Base-by-base conservation (phyloP, 345 rosid species). In the Populus simonii region DNA sequence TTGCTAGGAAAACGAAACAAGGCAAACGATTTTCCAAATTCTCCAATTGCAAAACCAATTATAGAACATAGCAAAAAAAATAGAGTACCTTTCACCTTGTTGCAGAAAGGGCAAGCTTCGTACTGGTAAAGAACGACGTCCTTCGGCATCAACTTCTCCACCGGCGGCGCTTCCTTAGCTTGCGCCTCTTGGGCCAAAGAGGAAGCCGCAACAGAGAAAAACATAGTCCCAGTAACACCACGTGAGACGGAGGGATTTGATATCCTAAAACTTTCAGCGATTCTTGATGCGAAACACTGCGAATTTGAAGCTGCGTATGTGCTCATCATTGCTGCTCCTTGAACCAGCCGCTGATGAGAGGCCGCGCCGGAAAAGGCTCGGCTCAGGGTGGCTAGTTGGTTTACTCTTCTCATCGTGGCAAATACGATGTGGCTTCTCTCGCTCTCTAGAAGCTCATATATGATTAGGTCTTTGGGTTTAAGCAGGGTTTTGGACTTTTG, bases 81-180 rank as follows among this genome's bases (percentile, higher is more conserved):
- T 4, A 47, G 51, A 47, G 16, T 47, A 47, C 51, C 51, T 92
- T 90, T 93, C 72, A 93, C 90, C 85, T 96, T 96, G 86, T 96
- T 96, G 87, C 98, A 92, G 82, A 96, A 96, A 80, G 98, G 97
- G 81, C 97, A 96, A 71, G 99, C 98, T 77, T 93, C 96, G 77
- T 92, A 96, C 88, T 96, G 99, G 83, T 96, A 96, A 11, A 93
- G 89, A 71, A 93, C 90, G 15, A 93, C 92, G 45, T 96, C 96
- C 29, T 83, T 87, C 45, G 90, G 92, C 10, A 78, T 73, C 57
- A 88, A 84, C 77, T 85, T 92, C 78, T 74, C 81, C 15, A 84
- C 17, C 1, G 38, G 80, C 2, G 84, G 80, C 66, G n/a, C 51
- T 81, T 90, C 94, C 90, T 93, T 92, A 23, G 94, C 96, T 79